A percentile compares a stretch with the other conserved stretches of the same genome.
These are phyloP conservation scores for Vaucheria bursata DNA, from an alignment of 352 stramenopile species.

Conservation along the genomic window DNA sequence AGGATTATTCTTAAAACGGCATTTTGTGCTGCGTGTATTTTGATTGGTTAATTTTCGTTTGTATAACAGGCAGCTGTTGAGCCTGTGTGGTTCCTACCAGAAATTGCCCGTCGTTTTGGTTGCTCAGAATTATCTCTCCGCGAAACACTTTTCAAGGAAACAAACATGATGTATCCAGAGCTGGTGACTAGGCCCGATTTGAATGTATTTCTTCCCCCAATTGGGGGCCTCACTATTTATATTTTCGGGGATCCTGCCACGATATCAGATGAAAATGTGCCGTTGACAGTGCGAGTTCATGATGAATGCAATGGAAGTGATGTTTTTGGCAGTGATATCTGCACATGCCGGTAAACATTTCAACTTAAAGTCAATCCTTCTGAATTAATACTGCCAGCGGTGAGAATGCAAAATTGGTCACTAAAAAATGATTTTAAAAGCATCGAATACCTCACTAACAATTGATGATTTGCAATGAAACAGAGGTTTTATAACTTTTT, in stretches of 20 bases:
- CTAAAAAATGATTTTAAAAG: too few species aligned
- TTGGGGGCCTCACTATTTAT: slow-evolving; percentile 93
- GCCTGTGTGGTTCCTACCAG: slow-evolving; percentile 97
- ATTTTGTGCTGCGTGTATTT: too few species aligned
- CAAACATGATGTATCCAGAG: slow-evolving; percentile 99
- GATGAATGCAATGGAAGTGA: slow-evolving; percentile 90
- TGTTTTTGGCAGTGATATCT: slow-evolving; percentile 39
- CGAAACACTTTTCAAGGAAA: slow-evolving; percentile 96
- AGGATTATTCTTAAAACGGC: too few species aligned
- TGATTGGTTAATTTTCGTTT: too few species aligned
- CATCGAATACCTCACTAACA: too few species aligned
- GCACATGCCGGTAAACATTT: slow-evolving; percentile 6
- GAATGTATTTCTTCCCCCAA: slow-evolving; percentile 95
- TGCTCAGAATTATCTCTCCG: slow-evolving; percentile 86
- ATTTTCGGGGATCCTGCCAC: slow-evolving; percentile 94
- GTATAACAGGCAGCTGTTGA: slow-evolving; percentile 94
- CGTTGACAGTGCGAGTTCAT: slow-evolving; percentile 91
- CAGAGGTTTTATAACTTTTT: too few species aligned
- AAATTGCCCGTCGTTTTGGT: slow-evolving; percentile 94
- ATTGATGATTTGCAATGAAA: too few species aligned
- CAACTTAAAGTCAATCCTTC: too few species aligned
- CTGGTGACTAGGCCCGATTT: slow-evolving; percentile 94
- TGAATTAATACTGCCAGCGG: too few species aligned
- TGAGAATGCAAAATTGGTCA: too few species aligned
- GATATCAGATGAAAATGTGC: slow-evolving; percentile 93